Conservation (phyloP, 1,139 yeast genomes). For the Yamadazyma trypodendri region DNA sequence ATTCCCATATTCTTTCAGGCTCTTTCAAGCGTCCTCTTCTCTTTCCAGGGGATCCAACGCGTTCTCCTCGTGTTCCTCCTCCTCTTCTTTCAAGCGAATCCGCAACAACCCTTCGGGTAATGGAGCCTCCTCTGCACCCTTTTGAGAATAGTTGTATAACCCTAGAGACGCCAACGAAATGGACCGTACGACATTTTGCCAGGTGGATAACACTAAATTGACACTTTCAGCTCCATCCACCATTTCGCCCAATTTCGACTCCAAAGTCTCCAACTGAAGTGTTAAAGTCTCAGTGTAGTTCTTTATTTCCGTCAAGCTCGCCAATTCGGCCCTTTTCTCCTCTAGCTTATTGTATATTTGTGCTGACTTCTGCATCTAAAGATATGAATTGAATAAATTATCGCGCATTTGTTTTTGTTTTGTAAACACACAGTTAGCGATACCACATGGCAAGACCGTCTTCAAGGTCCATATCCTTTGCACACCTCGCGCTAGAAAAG, state of each 20-base stretch:
- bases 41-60: no score
- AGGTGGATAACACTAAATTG: constrained; percentile 56
- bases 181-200: constrained; percentile 68
- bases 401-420: constrained; percentile 1
- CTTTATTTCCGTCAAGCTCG: constrained; percentile 48
- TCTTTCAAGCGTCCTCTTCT: no score
- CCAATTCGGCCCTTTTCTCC: constrained; percentile 54
- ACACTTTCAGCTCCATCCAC: constrained; percentile 61
- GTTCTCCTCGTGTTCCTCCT: constrained; percentile 7
- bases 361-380: constrained; percentile 13
- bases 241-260: constrained; percentile 48
- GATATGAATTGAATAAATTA: no score
- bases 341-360: constrained; percentile 34
- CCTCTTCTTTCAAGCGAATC: constrained; percentile 46
- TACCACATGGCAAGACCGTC: constrained; percentile 20
- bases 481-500: constrained; percentile 12
- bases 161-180: constrained; percentile 68
- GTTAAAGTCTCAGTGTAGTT: constrained; percentile 48
- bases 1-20: background rate
- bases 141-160: constrained; percentile 45
- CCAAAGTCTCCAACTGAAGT: constrained; percentile 47
- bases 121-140: constrained; percentile 43
- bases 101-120: constrained; percentile 64
- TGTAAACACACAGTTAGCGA: constrained; percentile 9
- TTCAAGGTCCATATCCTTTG: constrained; percentile 15